Evolutionary conservation across 495 filamentous ascomycete species (phyloP).

Genomic region (Xylaria curta): DNA sequence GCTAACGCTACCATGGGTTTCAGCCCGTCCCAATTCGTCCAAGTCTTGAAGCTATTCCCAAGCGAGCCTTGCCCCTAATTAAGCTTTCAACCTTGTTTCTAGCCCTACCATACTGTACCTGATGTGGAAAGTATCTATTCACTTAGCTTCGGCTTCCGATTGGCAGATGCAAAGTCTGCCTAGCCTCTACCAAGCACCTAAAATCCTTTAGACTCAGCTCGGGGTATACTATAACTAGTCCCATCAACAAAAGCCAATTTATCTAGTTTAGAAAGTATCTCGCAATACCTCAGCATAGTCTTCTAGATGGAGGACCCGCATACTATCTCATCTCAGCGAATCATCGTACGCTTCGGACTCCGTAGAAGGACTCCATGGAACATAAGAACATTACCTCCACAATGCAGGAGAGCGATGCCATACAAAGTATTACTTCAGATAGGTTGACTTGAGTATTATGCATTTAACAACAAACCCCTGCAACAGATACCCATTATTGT

Average conservation of each 20-base stretch:
- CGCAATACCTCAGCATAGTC: not conserved
- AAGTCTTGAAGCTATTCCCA: constrained; percentile 12
- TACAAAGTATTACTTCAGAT: not conserved
- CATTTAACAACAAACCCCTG: not conserved
- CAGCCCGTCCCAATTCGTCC: constrained; percentile 10
- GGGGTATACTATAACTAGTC: not conserved
- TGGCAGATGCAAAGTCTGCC: not conserved
- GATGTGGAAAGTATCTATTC: constrained; percentile 6
- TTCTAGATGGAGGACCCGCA: not conserved
- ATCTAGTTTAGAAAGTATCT: not conserved
- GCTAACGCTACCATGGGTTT: not conserved
- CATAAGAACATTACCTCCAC: not conserved
- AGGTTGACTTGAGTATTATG: not conserved
- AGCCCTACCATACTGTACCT: not conserved
- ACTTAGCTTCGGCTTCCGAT: not conserved
- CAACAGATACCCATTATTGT: not conserved
- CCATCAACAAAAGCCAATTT: not conserved
- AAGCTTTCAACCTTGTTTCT: not conserved
- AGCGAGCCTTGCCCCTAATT: constrained; percentile 4
- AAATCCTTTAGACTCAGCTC: constrained; percentile 6
- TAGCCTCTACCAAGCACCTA: not conserved
- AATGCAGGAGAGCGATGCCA: not conserved
- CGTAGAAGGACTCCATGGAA: not conserved
- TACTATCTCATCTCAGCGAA: constrained; percentile 5
- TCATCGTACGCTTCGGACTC: not conserved